Evolutionary conservation across 2,329 filamentous ascomycete genomes (phyloP), one percentile per base, ranked within the genome.

Genomic region (Geosmithia putterillii): DNA sequence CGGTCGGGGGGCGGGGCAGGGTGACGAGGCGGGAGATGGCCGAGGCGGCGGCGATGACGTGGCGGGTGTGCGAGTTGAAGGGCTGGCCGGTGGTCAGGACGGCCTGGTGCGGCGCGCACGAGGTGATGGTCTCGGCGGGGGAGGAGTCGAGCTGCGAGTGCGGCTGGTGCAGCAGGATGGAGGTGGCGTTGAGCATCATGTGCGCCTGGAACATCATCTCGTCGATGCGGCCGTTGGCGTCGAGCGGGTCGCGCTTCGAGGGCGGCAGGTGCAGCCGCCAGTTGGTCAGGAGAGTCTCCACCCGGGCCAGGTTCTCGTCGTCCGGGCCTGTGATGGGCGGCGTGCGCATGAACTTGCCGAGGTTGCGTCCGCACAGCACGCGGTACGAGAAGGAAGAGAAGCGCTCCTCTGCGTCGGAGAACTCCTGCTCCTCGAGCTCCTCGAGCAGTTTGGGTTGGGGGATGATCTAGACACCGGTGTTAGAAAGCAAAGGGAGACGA

Each of bases 201-300:
- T 86, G 82, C 1, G 86, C 88, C 58, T 94, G 86, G 63, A 95
- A 94, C 61, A 95, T 80, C 74, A 94, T 83, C 62, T 94, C 86
- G 57, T 95, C 89, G 10, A 89, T 70, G 43, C 78, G 73, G 25
- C 86, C 81, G 51, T 82, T 76, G 48, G 75, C 73, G 46, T 78
- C 37, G n/a, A 45, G 74, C 15, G 85, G 70, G 47, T 86, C 76
- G 44, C 71, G 71, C 62, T 94, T 94, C 14, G 70, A 70, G 15
- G 73, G 67, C 0, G 89, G 88, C 1, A 95, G 67, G 53, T 92
- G 83, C 40, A 90, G 74, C 43, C 79, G 74, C 85, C 86, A 95
- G 57, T 87, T 89, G 14, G 72, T 73, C 36, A 79, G 62, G 3
- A 73, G 62, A 1, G 68, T 61, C 53, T 78, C 71, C 44, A 77